Base-by-base conservation (phyloP, 257 asterid genomes). In the Plectranthus barbatus region DNA sequence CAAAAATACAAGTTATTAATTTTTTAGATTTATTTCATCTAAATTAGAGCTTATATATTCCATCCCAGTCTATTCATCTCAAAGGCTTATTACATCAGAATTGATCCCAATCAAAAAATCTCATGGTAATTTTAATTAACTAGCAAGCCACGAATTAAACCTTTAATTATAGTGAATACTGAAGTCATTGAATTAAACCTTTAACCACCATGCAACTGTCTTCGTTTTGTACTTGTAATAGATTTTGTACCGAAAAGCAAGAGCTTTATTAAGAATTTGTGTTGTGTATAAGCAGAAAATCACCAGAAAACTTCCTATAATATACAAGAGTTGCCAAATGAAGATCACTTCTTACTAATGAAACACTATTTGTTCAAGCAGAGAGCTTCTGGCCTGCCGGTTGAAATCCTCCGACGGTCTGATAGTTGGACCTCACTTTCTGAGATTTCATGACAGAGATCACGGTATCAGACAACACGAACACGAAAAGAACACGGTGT, bases 351-450 rank as follows among this genome's bases (percentile, higher is more conserved):
- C 54, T 26, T 26, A 26, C 31, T 26, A n/a, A n/a, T 36, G 23
- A n/a, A n/a, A n/a, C n/a, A n/a, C n/a, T n/a, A n/a, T n/a, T 29
- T 39, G 3, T 23, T 73, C 77, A 79, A 54, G 75, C 58, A 42
- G 84, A 75, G 56, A 58, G 39, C 65, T 70, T 83, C 63, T 58
- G 66, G 31, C 75, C 84, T 60, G 63, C 54, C 3, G 64, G 66
- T 50, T 66, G 83, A 65, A 84, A 57, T 47, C 79, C 83, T 74
- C 84, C 82, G 36, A 54, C 55, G 9, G 72, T 77, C 76, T 71
- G 84, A 69, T 88, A 91, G 64, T 81, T 91, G 5, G 88, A 81
- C 68, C 86, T 78, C 76, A 91, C 98, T 55, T 70, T 75, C 96
- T 88, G 92, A 31, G 56, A 74, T n/a, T 49, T 49, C 19, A 21